Conservation (phyloP, 129 eudicot genomes). For the Smallanthus sonchifolius region DNA sequence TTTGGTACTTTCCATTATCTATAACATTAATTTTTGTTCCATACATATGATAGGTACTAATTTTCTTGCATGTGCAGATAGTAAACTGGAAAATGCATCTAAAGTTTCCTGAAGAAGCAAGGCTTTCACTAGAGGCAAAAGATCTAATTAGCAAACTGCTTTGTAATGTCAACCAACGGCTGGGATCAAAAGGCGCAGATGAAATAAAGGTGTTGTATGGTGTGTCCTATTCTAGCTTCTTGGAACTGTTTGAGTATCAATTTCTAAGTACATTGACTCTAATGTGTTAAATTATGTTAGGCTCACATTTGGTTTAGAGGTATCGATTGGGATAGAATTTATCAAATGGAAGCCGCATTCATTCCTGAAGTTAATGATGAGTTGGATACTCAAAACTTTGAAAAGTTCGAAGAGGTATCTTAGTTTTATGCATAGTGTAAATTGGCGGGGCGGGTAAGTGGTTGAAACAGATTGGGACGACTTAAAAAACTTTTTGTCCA, state of each 20-base stretch:
- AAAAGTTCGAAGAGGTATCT: constrained; percentile 85
- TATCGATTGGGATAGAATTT: constrained; percentile 84
- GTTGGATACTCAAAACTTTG: constrained; percentile 94
- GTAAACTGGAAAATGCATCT: constrained; percentile 95
- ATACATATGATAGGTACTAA: not conserved
- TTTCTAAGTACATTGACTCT: constrained; percentile 12
- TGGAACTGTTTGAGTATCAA: constrained; percentile 8
- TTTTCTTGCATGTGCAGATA: constrained; percentile 42
- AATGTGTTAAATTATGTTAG: constrained; percentile 35
- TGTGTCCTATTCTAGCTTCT: constrained; percentile 49
- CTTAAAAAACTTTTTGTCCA: not conserved
- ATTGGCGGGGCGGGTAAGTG: not conserved
- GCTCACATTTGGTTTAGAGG: constrained; percentile 90
- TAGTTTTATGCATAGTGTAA: not conserved
- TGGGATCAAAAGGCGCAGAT: constrained; percentile 90
- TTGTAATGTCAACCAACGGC: constrained; percentile 82
- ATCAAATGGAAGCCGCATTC: constrained; percentile 92
- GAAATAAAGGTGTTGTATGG: constrained; percentile 97
- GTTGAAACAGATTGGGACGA: not conserved
- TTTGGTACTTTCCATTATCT: not conserved
- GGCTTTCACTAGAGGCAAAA: constrained; percentile 73
- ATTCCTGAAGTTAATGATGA: constrained; percentile 95
- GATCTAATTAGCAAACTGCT: constrained; percentile 84
- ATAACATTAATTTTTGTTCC: not conserved
- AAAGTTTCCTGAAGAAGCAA: constrained; percentile 96